Conservation (phyloP, 345 rosid species). For the Linum trigynum region DNA sequence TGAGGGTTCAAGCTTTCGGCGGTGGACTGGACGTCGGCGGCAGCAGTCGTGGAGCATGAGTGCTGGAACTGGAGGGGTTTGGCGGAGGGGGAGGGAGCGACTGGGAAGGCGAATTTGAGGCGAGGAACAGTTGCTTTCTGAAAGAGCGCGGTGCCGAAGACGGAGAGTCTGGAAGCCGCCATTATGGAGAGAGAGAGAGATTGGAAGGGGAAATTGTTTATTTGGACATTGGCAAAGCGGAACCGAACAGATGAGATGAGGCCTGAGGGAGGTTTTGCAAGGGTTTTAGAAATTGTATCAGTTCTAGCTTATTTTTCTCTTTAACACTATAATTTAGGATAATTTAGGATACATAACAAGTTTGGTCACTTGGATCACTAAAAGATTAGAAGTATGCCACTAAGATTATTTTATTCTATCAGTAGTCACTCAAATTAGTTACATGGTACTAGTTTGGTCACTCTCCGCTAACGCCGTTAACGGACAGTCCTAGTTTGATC, state of each 20-base stretch:
- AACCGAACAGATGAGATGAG: background rate
- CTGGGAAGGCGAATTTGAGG: background rate
- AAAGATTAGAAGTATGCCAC: background rate
- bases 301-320: too few relatives aligned
- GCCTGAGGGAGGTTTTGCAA: background rate
- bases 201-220: background rate
- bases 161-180: background rate
- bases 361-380: background rate
- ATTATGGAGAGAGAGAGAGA: background rate
- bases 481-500: too few relatives aligned
- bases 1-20: constrained; percentile 24
- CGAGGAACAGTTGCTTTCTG: background rate
- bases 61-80: constrained; percentile 9
- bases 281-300: background rate
- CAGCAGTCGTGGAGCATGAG: constrained; percentile 19
- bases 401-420: background rate
- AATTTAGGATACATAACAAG: too few relatives aligned
- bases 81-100: constrained; percentile 2
- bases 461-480: background rate
- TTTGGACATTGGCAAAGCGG: background rate
- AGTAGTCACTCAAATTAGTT: background rate
- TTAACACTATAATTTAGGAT: too few relatives aligned
- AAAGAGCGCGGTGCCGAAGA: background rate
- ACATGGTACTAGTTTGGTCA: background rate
- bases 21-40: constrained; percentile 6